These are phyloP conservation scores for Rachicladosporium sp. DNA, from an alignment of 2,329 filamentous ascomycete species.

Conservation along the genomic window DNA sequence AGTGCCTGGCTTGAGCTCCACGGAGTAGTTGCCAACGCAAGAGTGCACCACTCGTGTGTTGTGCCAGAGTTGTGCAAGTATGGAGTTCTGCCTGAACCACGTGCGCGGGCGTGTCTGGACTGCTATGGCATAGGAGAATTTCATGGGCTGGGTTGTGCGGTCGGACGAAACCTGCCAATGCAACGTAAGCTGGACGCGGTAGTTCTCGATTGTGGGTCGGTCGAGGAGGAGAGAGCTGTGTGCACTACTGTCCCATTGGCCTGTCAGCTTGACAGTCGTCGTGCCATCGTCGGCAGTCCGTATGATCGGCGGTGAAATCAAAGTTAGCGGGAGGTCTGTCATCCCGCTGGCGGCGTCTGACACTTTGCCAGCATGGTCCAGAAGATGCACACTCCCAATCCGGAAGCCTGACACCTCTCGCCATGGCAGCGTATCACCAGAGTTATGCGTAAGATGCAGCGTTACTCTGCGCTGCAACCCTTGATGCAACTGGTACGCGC, in stretches of 20 bases:
- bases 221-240: slow-evolving; percentile 91
- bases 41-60: slow-evolving; percentile 76
- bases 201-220: slow-evolving; percentile 81
- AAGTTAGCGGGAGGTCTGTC: slow-evolving; percentile 62
- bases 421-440: slow-evolving; percentile 83
- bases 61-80: slow-evolving; percentile 80
- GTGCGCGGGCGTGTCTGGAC: slow-evolving; percentile 74
- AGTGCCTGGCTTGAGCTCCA: slow-evolving; percentile 74
- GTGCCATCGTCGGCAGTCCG: slow-evolving; percentile 84
- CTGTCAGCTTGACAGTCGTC: slow-evolving; percentile 70
- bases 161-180: slow-evolving; percentile 76
- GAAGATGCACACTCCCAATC: slow-evolving; percentile 67
- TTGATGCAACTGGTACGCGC: slow-evolving; percentile 89
- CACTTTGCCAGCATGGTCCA: slow-evolving; percentile 75
- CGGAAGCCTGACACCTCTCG: slow-evolving; percentile 65
- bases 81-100: slow-evolving; percentile 73
- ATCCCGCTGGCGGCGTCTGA: slow-evolving; percentile 63
- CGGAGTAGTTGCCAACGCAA: slow-evolving; percentile 71
- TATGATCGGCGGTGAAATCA: slow-evolving; percentile 65
- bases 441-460: slow-evolving; percentile 78
- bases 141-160: slow-evolving; percentile 74
- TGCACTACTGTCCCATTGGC: slow-evolving; percentile 92
- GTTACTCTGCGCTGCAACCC: slow-evolving; percentile 80
- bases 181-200: slow-evolving; percentile 76
- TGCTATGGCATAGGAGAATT: slow-evolving; percentile 67